Conservation (phyloP, 768 basidiomycete genomes). For the Daedaleopsis sinensis region DNA sequence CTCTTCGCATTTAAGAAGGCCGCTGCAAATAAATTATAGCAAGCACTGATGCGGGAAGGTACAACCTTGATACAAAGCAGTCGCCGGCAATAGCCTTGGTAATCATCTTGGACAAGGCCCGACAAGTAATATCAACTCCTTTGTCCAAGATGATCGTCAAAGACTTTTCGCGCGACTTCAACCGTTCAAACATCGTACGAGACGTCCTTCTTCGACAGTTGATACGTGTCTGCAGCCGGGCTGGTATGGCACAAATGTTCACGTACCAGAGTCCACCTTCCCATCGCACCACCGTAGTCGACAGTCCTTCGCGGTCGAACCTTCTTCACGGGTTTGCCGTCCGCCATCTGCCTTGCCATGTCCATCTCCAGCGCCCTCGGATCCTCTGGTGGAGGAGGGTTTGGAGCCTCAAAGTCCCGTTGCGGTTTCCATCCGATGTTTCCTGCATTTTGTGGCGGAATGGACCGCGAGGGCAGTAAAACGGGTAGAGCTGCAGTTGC, state of each 20-base stretch:
- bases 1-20: too few species aligned
- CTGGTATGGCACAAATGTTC: background rate
- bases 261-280: slow-evolving; percentile 82
- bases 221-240: background rate
- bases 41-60: too few species aligned
- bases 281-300: slow-evolving; percentile 90
- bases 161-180: too few species aligned
- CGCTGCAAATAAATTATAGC: too few species aligned
- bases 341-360: slow-evolving; percentile 67
- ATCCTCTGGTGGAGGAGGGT: slow-evolving; percentile 84
- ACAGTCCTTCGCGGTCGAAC: slow-evolving; percentile 92
- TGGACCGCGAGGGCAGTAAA: slow-evolving; percentile 10
- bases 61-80: too few species aligned
- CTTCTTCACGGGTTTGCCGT: slow-evolving; percentile 87
- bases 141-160: too few species aligned
- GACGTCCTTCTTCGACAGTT: too few species aligned
- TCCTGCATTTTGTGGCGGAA: slow-evolving; percentile 1
- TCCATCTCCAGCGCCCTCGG: slow-evolving; percentile 77
- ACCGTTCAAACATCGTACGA: too few species aligned
- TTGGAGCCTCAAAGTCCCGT: slow-evolving; percentile 63
- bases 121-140: too few species aligned
- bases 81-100: too few species aligned
- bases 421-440: slow-evolving; percentile 75
- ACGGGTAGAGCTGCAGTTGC: slow-evolving; percentile 7
- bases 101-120: too few species aligned